Percentiles rank a stretch among this genome's conserved stretches.
These are phyloP conservation scores for Kodamaea sagamina DNA, from an alignment of 805 yeast species.

Conservation along the genomic window DNA sequence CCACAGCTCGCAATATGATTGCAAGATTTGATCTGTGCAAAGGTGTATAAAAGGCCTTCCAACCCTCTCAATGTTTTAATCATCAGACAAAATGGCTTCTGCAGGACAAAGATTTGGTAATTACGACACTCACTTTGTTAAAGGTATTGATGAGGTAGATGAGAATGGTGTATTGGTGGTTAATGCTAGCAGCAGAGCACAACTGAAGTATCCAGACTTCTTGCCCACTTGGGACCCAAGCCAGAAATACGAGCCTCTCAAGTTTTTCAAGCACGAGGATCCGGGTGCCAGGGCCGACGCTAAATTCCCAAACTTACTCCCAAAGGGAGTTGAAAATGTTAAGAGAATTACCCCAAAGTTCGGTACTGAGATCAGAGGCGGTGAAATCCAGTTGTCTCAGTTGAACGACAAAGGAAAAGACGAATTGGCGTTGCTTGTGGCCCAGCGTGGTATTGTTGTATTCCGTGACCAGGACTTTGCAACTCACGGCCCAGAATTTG, in stretches of 20 bases:
- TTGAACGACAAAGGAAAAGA: conserved; percentile 58
- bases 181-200: conserved; percentile 38
- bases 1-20: conserved; percentile 3
- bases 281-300: conserved; percentile 72
- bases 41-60: conserved; percentile 7
- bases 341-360: conserved; percentile 64
- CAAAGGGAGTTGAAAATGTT: conserved; percentile 30
- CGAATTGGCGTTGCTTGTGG: conserved; percentile 68
- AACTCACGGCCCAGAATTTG: conserved; percentile 47
- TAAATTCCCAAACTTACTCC: conserved; percentile 52
- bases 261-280: conserved; percentile 58
- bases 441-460: conserved; percentile 68
- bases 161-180: conserved; percentile 51
- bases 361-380: conserved; percentile 62
- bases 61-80: neutral
- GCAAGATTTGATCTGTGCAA: conserved; percentile 1
- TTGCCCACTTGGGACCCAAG: conserved; percentile 71
- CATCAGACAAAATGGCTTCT: conserved; percentile 7
- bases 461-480: conserved; percentile 69
- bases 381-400: conserved; percentile 52
- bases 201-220: conserved; percentile 52
- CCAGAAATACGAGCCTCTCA: conserved; percentile 52
- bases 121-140: conserved; percentile 51
- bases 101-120: conserved; percentile 29
- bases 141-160: conserved; percentile 51